Evolutionary conservation across 495 filamentous ascomycete genomes (phyloP).

Genomic region (Achaetomiella virescens): DNA sequence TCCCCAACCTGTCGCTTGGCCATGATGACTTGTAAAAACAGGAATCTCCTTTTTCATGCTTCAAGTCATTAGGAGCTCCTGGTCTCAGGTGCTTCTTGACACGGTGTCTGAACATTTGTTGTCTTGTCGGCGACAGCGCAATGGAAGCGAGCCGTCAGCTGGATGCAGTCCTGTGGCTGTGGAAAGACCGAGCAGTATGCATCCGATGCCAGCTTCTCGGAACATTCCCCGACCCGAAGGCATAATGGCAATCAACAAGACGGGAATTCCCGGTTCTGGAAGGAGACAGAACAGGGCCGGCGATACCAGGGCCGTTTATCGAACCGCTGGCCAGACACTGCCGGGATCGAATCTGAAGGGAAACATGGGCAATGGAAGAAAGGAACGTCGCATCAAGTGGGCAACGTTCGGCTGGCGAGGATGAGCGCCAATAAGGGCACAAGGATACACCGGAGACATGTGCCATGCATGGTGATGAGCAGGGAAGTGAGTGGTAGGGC

Average conservation of each 20-base stretch:
- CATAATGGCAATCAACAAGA: no score
- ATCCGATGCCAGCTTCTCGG: background rate
- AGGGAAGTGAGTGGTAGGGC: constrained; percentile 11
- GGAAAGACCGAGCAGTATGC: background rate
- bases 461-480: background rate
- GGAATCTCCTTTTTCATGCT: background rate
- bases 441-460: background rate
- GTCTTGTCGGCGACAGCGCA: background rate
- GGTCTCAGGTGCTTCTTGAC: background rate
- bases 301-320: no score
- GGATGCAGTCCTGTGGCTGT: background rate
- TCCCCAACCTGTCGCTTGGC: constrained; percentile 1
- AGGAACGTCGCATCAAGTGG: background rate
- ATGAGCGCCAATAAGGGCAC: background rate
- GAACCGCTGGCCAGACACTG: no score
- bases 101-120: background rate
- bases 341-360: no score
- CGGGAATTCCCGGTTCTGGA: no score
- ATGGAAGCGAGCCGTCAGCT: background rate
- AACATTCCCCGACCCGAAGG: no score
- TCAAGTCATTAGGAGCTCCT: background rate
- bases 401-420: background rate
- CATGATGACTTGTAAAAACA: background rate
- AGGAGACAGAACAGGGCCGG: no score
- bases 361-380: background rate